These are phyloP conservation scores for Somion occarium DNA, from an alignment of 1,284 basidiomycete species.

Conservation along the genomic window DNA sequence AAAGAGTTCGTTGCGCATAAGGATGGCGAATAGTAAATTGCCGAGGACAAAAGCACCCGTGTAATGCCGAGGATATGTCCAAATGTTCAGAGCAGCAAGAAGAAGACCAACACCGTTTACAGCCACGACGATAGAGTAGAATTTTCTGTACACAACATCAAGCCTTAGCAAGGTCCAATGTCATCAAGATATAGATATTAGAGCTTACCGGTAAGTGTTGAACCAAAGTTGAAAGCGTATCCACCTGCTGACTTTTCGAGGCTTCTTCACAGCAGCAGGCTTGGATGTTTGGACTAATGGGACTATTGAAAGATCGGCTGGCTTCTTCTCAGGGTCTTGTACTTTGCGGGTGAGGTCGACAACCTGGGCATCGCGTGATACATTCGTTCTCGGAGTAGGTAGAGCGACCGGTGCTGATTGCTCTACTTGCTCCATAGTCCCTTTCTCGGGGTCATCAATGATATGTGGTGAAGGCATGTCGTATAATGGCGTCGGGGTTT, in stretches of 20 bases:
- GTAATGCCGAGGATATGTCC: slow-evolving; percentile 56
- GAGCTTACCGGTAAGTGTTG: slow-evolving; percentile 57
- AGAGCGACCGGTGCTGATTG: slow-evolving; percentile 10
- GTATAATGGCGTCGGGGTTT: slow-evolving; percentile 8
- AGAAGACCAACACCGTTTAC: slow-evolving; percentile 48
- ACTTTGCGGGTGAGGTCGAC: neutral
- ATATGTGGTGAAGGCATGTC: slow-evolving; percentile 18
- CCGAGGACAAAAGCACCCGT: slow-evolving; percentile 59
- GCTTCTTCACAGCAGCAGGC: slow-evolving; percentile 17
- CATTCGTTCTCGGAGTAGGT: neutral
- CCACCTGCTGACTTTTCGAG: slow-evolving; percentile 34
- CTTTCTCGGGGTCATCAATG: slow-evolving; percentile 27
- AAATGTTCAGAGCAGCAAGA: slow-evolving; percentile 45
- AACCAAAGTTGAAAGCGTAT: slow-evolving; percentile 57
- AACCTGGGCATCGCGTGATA: neutral
- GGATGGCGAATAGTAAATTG: slow-evolving; percentile 35
- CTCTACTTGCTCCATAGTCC: slow-evolving; percentile 19
- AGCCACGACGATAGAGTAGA: slow-evolving; percentile 48
- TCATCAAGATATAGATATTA: too few relatives aligned
- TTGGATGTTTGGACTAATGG: slow-evolving; percentile 18
- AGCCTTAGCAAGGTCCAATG: neutral
- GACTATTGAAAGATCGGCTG: slow-evolving; percentile 6
- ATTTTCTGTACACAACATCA: slow-evolving; percentile 39
- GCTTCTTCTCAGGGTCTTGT: slow-evolving; percentile 15
- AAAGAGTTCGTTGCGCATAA: slow-evolving; percentile 51